A percentile compares a stretch with the other conserved stretches of the same genome.
Evolutionary conservation across 495 filamentous ascomycete species (phyloP).

Genomic region (Hamigera avellanea): DNA sequence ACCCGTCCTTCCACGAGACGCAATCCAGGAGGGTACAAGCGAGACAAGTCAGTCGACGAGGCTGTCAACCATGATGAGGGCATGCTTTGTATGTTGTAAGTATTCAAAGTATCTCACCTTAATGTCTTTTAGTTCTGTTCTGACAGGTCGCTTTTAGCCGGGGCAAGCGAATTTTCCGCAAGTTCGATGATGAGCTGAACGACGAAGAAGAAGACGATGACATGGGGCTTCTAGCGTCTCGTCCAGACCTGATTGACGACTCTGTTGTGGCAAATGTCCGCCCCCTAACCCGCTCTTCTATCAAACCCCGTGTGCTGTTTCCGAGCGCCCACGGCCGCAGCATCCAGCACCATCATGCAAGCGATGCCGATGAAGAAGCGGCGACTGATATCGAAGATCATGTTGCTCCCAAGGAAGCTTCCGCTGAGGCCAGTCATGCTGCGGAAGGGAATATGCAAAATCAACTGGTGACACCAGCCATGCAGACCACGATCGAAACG

Average conservation of each 20-base stretch:
- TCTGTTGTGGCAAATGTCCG: slow-evolving; percentile 23
- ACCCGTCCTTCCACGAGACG: slow-evolving; percentile 28
- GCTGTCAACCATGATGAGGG: slow-evolving; percentile 60
- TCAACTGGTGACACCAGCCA: slow-evolving; percentile 30
- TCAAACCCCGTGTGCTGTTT: slow-evolving; percentile 84
- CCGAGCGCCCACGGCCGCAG: slow-evolving; percentile 34
- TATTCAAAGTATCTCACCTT: slow-evolving; percentile 10
- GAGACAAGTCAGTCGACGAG: slow-evolving; percentile 46
- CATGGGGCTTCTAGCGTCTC: slow-evolving; percentile 26
- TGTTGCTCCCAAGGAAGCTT: slow-evolving; percentile 33
- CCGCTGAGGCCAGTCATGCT: slow-evolving; percentile 11
- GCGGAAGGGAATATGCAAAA: slow-evolving; percentile 14
- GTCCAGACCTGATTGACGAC: slow-evolving; percentile 28
- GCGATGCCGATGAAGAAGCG: slow-evolving; percentile 41
- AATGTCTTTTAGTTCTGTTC: slow-evolving; percentile 2
- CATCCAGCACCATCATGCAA: slow-evolving; percentile 11
- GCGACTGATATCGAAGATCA: slow-evolving; percentile 49
- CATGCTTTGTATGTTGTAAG: slow-evolving; percentile 81
- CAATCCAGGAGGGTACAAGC: slow-evolving; percentile 28
- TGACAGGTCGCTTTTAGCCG: slow-evolving; percentile 47
- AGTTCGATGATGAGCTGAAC: slow-evolving; percentile 35
- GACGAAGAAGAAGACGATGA: slow-evolving; percentile 30
- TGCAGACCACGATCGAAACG: slow-evolving; percentile 38
- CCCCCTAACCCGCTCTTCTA: slow-evolving; percentile 56
- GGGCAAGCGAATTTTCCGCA: slow-evolving; percentile 73